phyloP scores from a whole-genome alignment of 176 grass and related monocot genomes.

The Zoysia japonica region DNA sequence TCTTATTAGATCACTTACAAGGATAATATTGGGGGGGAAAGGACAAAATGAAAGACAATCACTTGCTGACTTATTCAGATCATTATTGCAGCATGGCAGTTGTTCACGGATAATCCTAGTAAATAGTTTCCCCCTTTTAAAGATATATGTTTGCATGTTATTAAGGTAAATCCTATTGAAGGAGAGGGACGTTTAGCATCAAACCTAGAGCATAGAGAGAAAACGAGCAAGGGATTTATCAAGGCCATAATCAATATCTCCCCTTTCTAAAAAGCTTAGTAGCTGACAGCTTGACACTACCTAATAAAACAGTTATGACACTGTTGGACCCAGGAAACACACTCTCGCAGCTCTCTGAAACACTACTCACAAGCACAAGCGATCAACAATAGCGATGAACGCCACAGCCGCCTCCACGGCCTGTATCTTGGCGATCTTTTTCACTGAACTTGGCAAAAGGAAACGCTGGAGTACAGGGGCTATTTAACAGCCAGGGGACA shows the following conservation, averaged over 20 bases:
- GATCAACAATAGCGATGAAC: too few species aligned
- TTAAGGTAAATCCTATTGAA: neutral
- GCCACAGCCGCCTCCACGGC: too few species aligned
- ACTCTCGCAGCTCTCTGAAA: too few species aligned
- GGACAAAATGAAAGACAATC: neutral
- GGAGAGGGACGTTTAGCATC: neutral
- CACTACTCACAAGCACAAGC: too few species aligned
- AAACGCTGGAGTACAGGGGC: too few species aligned
- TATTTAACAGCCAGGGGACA: too few species aligned
- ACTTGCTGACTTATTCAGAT: neutral
- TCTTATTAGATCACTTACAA: neutral
- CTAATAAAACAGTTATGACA: too few species aligned
- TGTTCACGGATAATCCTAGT: neutral
- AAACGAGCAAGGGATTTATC: neutral
- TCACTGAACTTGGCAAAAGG: too few species aligned
- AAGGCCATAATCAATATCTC: neutral
- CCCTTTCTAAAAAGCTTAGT: too few species aligned
- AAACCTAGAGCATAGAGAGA: neutral
- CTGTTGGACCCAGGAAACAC: too few species aligned
- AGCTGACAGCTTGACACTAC: too few species aligned
- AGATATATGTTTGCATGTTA: neutral
- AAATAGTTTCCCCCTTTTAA: neutral
- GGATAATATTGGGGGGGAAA: neutral
- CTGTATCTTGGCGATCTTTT: too few species aligned
- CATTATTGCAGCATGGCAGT: neutral